Percentiles rank a stretch among this genome's conserved stretches.
Evolutionary conservation across 2,329 filamentous ascomycete species (phyloP).

Genomic region (Penicillium sp.): DNA sequence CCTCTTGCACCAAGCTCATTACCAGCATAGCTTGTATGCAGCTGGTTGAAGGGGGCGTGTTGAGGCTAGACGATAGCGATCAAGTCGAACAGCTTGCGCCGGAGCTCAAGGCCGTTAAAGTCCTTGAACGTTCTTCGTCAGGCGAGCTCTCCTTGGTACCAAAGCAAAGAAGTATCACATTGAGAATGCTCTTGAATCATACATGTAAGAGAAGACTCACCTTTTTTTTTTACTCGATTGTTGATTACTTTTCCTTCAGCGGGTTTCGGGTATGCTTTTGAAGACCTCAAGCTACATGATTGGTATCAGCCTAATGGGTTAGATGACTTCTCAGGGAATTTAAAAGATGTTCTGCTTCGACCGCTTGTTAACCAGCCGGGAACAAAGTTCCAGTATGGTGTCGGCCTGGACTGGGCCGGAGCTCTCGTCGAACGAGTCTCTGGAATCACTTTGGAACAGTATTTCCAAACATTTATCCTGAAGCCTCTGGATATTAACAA

Average conservation of each 20-base stretch:
- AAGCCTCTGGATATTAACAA: conserved; percentile 51
- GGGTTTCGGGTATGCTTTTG: conserved; percentile 61
- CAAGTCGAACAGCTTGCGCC: conserved; percentile 44
- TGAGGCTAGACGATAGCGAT: conserved; percentile 45
- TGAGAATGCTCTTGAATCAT: conserved; percentile 61
- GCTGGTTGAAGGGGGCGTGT: conserved; percentile 45
- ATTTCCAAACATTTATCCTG: conserved; percentile 52
- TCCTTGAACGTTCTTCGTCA: conserved; percentile 39
- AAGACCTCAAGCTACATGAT: conserved; percentile 52
- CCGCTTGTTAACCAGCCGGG: conserved; percentile 67
- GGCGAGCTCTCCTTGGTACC: conserved; percentile 21
- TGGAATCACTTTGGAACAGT: conserved; percentile 49
- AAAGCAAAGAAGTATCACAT: conserved; percentile 55
- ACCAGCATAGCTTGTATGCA: conserved; percentile 50
- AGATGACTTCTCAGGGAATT: conserved; percentile 60
- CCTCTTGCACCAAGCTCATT: conserved; percentile 53
- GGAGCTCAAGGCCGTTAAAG: conserved; percentile 46
- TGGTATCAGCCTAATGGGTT: conserved; percentile 52
- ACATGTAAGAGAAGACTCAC: conserved; percentile 13
- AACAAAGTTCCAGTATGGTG: conserved; percentile 60
- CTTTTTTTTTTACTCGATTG: too few species aligned
- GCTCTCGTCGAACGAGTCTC: conserved; percentile 51
- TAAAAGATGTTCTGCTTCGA: conserved; percentile 50
- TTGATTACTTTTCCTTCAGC: conserved; percentile 25
- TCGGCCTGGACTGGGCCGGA: conserved; percentile 57